Conservation (phyloP, 108 stramenopile genomes). For the Conticribra weissflogii region DNA sequence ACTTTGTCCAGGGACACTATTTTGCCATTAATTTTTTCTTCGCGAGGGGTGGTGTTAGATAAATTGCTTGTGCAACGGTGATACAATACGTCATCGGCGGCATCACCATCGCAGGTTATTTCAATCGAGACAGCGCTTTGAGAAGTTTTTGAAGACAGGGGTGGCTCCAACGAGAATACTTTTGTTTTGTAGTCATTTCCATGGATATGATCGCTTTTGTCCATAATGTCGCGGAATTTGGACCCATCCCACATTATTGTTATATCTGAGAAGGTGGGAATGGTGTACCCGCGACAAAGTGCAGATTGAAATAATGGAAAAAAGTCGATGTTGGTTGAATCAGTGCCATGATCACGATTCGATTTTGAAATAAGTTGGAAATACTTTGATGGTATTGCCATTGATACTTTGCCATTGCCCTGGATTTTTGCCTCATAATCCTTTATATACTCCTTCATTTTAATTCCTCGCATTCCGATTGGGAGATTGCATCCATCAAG, state of each 20-base stretch:
- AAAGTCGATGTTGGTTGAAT: slow-evolving; percentile 37
- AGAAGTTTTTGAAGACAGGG: slow-evolving; percentile 4
- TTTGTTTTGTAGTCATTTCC: slow-evolving; percentile 2
- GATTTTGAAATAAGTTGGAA: slow-evolving; percentile 38
- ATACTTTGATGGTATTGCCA: slow-evolving; percentile 16
- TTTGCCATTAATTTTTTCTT: background rate
- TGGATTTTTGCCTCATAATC: background rate
- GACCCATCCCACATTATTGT: slow-evolving; percentile 52
- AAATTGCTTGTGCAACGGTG: slow-evolving; percentile 14
- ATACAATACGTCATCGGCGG: slow-evolving; percentile 46
- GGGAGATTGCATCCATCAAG: slow-evolving; percentile 58
- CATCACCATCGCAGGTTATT: slow-evolving; percentile 44
- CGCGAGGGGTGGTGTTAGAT: background rate
- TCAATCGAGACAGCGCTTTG: slow-evolving; percentile 23
- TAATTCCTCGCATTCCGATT: slow-evolving; percentile 39
- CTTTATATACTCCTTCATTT: slow-evolving; percentile 28
- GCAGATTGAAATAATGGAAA: slow-evolving; percentile 42
- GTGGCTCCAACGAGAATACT: slow-evolving; percentile 23
- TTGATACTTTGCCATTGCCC: background rate
- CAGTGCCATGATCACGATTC: background rate
- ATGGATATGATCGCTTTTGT: background rate
- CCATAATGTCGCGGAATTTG: slow-evolving; percentile 40
- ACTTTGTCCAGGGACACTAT: slow-evolving; percentile 36
- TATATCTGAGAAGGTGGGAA: slow-evolving; percentile 18
- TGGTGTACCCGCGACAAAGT: slow-evolving; percentile 15